Evolutionary conservation across 768 basidiomycete species (phyloP).

Genomic region (Rubroboletus pulcherrimus): DNA sequence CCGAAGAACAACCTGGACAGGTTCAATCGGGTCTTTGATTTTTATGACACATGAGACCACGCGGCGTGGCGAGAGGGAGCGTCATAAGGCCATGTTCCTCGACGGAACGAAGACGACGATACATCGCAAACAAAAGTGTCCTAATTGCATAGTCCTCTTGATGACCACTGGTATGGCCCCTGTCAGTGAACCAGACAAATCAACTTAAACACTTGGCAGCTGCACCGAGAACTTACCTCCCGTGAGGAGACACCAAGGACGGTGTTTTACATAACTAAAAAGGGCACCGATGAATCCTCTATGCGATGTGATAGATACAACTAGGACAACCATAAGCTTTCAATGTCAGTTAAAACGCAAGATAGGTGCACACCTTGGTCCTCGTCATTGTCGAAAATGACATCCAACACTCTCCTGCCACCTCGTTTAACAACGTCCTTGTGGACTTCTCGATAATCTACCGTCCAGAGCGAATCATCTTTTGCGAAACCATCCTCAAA

Average conservation of each 20-base stretch:
- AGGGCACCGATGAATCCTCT: conserved; percentile 56
- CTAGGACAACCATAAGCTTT: conserved; percentile 30
- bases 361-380: conserved; percentile 40
- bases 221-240: conserved; percentile 44
- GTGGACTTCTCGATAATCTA: not conserved
- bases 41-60: not conserved
- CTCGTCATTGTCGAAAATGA: conserved; percentile 41
- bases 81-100: not conserved
- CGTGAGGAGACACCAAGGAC: conserved; percentile 43
- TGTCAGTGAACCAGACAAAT: not conserved
- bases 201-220: not conserved
- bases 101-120: not conserved
- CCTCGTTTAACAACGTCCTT: conserved; percentile 38
- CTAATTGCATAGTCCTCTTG: conserved; percentile 1
- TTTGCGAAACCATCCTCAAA: conserved; percentile 57
- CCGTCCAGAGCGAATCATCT: conserved; percentile 53
- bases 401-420: conserved; percentile 44
- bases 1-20: not conserved
- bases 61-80: not conserved
- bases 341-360: not conserved
- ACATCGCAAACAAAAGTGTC: not conserved
- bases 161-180: conserved; percentile 9
- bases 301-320: conserved; percentile 60
- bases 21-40: not conserved
- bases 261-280: conserved; percentile 42